Base-by-base conservation (phyloP, 108 stramenopile genomes). In the Nitzschia sp. region DNA sequence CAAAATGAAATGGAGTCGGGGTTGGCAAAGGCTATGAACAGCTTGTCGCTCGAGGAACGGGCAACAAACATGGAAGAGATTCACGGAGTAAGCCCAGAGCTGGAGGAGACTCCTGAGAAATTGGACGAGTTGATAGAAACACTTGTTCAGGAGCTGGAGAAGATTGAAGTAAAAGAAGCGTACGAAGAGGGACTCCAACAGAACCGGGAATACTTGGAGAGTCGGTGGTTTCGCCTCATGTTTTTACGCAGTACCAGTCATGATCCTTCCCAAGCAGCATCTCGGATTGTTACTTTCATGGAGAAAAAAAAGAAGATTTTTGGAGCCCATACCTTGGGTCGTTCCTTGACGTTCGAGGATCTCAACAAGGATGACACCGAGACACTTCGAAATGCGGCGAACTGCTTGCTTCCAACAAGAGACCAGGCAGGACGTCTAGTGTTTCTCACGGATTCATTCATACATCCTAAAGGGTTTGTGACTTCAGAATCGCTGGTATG, bases 161-260 rank as follows among this genome's bases (percentile, higher is more conserved):
- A 34, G 29, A 34, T 34, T 34, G 20, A 22, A 21, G 25, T 3
- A 21, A 12, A 12, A 54, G 53, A 22, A 12, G n/a, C 11, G 20
- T 58, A 58, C 7, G 57, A 58, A n/a, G 12, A 39, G 6, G 57
- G 38, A 12, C 29, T 34, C 0, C 34, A 19, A n/a, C 11, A 19
- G 15, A 58, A 40, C 38, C 38, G n/a, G 12, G 12, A 15, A 15
- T 76, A 80, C 26, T 71, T 80, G 2, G 34, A 70, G 14, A 29
- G 48, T 22, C 38, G 8, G 3, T 26, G 43, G 34, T 76, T 80
- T 69, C 71, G 71, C 21, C 71, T 80, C 40, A 76, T 60, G 60
- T 80, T 76, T 65, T 64, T 80, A 39, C 71, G 79, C 19, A 34
- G 67, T n/a, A 75, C 76, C 51, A 54, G 38, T 21, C 76, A 73